Base-by-base conservation (phyloP, 129 eudicot genomes). In the Artemisia argyi region DNA sequence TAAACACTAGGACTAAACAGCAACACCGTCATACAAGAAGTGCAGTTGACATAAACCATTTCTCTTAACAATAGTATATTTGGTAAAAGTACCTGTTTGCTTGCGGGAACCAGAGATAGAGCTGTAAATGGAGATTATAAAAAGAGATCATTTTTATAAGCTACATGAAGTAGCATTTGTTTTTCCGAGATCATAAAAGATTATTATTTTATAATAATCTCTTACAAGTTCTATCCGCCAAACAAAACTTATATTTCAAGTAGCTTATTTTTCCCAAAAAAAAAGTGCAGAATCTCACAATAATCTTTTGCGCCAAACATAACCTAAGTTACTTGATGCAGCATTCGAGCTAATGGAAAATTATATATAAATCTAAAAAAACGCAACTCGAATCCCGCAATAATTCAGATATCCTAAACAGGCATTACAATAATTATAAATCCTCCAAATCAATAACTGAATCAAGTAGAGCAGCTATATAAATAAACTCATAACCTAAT, bases 381-480 rank as follows among this genome's bases (percentile, higher is more conserved):
- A 24, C 26, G 26, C n/a, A 11, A 50, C 5, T 50, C 13, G n/a
- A 50, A 50, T 2, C 55, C 13, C n/a, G 15, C 55, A 50, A 50
- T 11, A 10, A 57, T 63, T 66, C 11, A 57, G 12, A 57, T 10
- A 47, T 63, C 46, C 56, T 50, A 63, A 17, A 51, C 47, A 63
- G 35, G 78, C 71, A 50, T 65, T 47, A 26, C 11, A 47, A 28
- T 6, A n/a, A 47, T 15, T 9, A 3, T 32, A n/a, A 42, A 71
- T 76, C 63, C 5, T 12, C 15, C 15, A 22, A 62, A 63, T 63
- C 44, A 28, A 52, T 77, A 22, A n/a, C 16, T 2, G 44, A 70
- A 69, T 18, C 76, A 28, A 32, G 10, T 44, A 78, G 71, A 61
- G 81, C 53, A 11, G 9, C 77, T 66, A 71, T 78, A 72, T 12